Evolutionary conservation across 2,329 filamentous ascomycete genomes (phyloP), one percentile per base, ranked within the genome.

Genomic region (Didymella sp.): DNA sequence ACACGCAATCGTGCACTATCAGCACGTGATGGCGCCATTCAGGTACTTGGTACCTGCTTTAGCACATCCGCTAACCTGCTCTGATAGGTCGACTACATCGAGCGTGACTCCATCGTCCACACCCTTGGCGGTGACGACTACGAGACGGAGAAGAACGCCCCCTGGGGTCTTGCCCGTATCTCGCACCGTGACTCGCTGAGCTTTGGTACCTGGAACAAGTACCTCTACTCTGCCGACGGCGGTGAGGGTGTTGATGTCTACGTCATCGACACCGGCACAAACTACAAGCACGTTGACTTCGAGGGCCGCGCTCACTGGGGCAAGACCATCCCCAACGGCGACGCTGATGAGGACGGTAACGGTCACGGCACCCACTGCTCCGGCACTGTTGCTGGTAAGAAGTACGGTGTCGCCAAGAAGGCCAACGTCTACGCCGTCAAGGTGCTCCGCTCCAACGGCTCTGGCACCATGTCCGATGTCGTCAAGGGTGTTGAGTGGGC

Each of bases 351-450:
- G 69, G 95, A 99, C 81, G 95, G 95, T 78, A 99, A 99, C 73
- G 95, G 95, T 61, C 95, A 99, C 84, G 95, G 95, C 72, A 99
- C 95, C 73, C 95, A 99, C 85, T 99, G 95, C 88, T 98, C 95
- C 64, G 95, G 95, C 71, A 99, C 96, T 62, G 89, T 99, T 72
- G 95, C 91, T 66, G 95, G 96, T 77, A 96, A 95, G 87, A 97
- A 96, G 84, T 99, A 96, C 76, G 95, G 95, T 86, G 95, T 99
- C 64, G 94, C 95, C 77, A 99, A 99, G 89, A 97, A 98, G 87
- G 95, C 96, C 75, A 88, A 91, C 70, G 84, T 99, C 78, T 93
- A 96, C 74, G 95, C 95, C 65, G 93, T 99, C 84, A 99, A 99
- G 89, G 95, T 99, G 37, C 90, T 99, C 70, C 88, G 90, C 77